Conservation (phyloP, 805 yeast species). For the Tetrapisispora fleetii region DNA sequence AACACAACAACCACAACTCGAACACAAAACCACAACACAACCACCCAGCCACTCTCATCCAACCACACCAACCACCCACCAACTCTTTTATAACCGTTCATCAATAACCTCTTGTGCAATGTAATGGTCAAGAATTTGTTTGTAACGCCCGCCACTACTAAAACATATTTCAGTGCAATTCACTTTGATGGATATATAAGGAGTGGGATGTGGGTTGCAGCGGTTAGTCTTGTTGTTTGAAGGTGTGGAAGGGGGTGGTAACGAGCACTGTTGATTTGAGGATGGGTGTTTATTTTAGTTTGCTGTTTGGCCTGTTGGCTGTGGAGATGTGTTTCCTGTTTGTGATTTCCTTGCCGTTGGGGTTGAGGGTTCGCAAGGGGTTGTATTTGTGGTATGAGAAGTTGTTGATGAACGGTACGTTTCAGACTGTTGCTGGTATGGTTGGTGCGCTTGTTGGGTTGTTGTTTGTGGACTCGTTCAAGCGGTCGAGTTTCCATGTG, state of each 20-base stretch:
- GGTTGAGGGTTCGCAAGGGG: slow-evolving; percentile 37
- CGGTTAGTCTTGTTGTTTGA: too few relatives aligned
- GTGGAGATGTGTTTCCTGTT: slow-evolving; percentile 42
- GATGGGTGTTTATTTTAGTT: slow-evolving; percentile 27
- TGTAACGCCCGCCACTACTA: background rate
- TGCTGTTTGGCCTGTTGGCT: slow-evolving; percentile 39
- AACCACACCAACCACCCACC: too few relatives aligned
- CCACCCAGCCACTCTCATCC: too few relatives aligned
- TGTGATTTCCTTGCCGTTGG: slow-evolving; percentile 46
- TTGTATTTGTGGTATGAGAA: slow-evolving; percentile 32
- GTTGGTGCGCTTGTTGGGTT: slow-evolving; percentile 35
- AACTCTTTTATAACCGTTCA: too few relatives aligned
- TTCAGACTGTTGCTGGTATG: slow-evolving; percentile 38
- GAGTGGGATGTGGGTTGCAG: too few relatives aligned
- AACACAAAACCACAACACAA: too few relatives aligned
- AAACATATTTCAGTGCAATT: too few relatives aligned
- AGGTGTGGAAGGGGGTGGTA: too few relatives aligned
- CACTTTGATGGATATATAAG: too few relatives aligned
- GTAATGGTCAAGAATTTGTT: background rate
- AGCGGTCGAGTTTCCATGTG: slow-evolving; percentile 32
- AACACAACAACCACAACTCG: too few relatives aligned
- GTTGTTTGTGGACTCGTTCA: slow-evolving; percentile 46
- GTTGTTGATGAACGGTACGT: slow-evolving; percentile 32
- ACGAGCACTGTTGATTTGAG: too few relatives aligned
- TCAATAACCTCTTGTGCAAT: too few relatives aligned